Evolutionary conservation across 345 rosid genomes (phyloP), one percentile per base, ranked within the genome.

Genomic region (Arabidopsis suecica): DNA sequence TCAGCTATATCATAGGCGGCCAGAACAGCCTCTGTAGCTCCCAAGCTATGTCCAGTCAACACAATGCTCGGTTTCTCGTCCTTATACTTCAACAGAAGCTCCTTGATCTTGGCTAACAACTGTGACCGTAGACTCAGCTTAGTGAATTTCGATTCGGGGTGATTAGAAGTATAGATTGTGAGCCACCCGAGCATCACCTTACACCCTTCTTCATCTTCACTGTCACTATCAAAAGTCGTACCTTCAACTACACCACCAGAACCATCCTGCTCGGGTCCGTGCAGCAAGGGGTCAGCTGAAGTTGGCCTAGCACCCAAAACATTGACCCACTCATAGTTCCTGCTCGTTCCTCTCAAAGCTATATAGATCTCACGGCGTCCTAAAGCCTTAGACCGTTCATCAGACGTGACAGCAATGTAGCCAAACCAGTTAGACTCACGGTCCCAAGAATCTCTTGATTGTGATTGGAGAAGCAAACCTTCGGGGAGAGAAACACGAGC

Each of bases 391-490:
- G 81, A 70, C 3, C 55, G 71, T 49, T 87, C 91, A 30, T 93
- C 94, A 14, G 90, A 75, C 48, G 91, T 86, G 3, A 88, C 88
- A 16, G 93, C 90, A 55, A 91, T 83, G 85, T 87, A 93, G 57
- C 97, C 97, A 36, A 93, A 87, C 98, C 98, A 93, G 83, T 93
- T 93, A 14, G 97, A 88, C 71, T 93, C 98, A n/a, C 94, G 89
- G 82, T 93, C 98, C 93, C 98, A 89, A 5, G 91, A 80, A 36
- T 91, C 97, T 3, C 94, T 81, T 5, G 97, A 87, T 41, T 42
- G 78, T 5, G 97, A 87, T 60, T 63, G 93, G 76, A 91, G 88
- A 53, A 93, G 73, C 78, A 93, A 83, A 41, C 87, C 88, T 78
- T 87, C 82, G 0, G 87, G 84, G 48, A 80, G 44, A 68, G 84